These are phyloP conservation scores for Umbellularia californica DNA, from an alignment of 164 flowering plant species.

Conservation along the genomic window DNA sequence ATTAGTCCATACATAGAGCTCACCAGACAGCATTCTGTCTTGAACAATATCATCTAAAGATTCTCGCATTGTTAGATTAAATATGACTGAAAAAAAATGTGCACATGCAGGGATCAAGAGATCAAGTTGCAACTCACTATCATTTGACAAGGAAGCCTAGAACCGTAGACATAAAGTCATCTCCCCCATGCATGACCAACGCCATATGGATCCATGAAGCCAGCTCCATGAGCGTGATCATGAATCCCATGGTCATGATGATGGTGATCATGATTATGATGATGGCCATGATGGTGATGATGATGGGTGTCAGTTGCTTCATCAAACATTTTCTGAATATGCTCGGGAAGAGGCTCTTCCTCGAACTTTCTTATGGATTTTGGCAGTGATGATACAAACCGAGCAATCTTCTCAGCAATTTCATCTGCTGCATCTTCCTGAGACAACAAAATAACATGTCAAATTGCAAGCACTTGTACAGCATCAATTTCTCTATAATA, in stretches of 20 bases:
- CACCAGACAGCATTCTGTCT: too few species aligned
- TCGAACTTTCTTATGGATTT: constrained; percentile 38
- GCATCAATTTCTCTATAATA: neutral
- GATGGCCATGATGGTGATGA: constrained; percentile 17
- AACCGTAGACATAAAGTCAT: neutral
- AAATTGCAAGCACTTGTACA: neutral
- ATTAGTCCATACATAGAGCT: too few species aligned
- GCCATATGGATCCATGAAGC: too few species aligned
- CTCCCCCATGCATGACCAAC: neutral
- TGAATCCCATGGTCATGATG: too few species aligned
- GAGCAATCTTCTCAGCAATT: constrained; percentile 47
- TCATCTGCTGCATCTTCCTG: constrained; percentile 73
- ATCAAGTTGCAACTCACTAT: too few species aligned
- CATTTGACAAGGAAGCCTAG: too few species aligned
- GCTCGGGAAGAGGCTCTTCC: constrained; percentile 67
- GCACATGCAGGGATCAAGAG: too few species aligned
- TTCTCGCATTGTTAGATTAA: too few species aligned
- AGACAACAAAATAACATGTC: neutral
- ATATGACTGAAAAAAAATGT: too few species aligned
- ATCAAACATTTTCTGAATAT: constrained; percentile 50
- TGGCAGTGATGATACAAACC: constrained; percentile 68
- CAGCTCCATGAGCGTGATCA: too few species aligned
- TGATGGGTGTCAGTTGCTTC: constrained; percentile 37
- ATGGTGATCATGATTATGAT: too few species aligned
- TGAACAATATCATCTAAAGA: too few species aligned